Evolutionary conservation across 1,284 basidiomycete species (phyloP).

Genomic region (Ustilago xerochloae): DNA sequence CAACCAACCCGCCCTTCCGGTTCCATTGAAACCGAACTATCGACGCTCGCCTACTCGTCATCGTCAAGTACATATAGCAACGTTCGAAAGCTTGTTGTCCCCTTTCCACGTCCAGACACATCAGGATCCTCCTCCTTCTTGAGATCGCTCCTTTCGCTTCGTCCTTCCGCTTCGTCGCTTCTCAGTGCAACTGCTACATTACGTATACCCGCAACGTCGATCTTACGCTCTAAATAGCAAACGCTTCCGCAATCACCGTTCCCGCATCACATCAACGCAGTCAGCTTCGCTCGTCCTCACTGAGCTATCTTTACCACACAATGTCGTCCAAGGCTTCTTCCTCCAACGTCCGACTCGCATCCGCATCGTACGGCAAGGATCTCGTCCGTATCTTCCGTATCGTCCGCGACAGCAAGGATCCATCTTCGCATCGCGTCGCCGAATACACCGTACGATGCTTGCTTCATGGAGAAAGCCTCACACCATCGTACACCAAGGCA

Average conservation of each 20-base stretch:
- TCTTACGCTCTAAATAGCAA: too few relatives aligned
- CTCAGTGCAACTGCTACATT: too few relatives aligned
- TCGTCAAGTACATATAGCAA: constrained; percentile 6
- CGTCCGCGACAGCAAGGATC: constrained; percentile 52
- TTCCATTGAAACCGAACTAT: constrained; percentile 4
- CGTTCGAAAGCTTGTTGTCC: not conserved
- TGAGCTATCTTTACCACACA: not conserved
- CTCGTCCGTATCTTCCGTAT: constrained; percentile 60
- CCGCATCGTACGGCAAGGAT: constrained; percentile 61
- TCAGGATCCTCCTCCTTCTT: not conserved
- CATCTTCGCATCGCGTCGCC: constrained; percentile 47
- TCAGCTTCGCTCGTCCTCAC: too few relatives aligned
- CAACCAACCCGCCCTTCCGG: not conserved
- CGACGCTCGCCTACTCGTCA: constrained; percentile 8
- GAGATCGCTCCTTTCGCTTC: too few relatives aligned
- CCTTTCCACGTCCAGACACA: not conserved
- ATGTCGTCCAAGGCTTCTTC: constrained; percentile 51
- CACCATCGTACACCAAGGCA: constrained; percentile 51
- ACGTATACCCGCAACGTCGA: not conserved
- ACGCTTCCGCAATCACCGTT: too few relatives aligned
- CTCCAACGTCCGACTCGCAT: constrained; percentile 47
- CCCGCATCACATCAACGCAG: not conserved
- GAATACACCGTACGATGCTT: constrained; percentile 60
- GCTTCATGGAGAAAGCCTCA: constrained; percentile 52
- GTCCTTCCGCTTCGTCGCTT: too few relatives aligned